A percentile compares a stretch with the other conserved stretches of the same genome.
Evolutionary conservation across 257 asterid genomes (phyloP).

Genomic region (Knoxia roxburghii): DNA sequence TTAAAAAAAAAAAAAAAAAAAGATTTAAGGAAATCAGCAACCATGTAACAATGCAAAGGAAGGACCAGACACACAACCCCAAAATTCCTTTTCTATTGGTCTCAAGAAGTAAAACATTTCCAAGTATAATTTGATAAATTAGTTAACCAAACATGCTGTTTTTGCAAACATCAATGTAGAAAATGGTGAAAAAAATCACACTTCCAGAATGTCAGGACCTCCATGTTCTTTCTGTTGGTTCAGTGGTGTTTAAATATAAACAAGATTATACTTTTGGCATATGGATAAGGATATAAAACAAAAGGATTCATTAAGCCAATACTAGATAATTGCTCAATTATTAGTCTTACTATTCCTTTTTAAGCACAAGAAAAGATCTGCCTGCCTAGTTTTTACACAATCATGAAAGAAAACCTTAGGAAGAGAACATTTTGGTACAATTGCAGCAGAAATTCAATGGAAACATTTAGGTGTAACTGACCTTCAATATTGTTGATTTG

Average conservation of each 20-base stretch:
- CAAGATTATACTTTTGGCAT: neutral
- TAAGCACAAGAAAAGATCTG: neutral
- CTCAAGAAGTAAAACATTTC: no score
- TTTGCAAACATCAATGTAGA: neutral
- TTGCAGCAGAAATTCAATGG: neutral
- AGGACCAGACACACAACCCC: neutral
- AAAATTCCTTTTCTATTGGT: neutral
- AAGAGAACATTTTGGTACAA: neutral
- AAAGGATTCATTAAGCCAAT: neutral
- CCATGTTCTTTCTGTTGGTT: neutral
- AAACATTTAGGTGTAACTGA: conserved; percentile 24
- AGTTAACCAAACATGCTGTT: neutral
- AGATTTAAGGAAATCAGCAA: neutral
- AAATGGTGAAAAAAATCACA: neutral
- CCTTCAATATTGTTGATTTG: conserved; percentile 86
- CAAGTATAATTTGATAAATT: neutral
- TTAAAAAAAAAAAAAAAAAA: neutral
- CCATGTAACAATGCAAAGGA: neutral
- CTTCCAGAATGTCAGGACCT: neutral
- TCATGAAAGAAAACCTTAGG: neutral
- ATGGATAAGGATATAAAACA: neutral
- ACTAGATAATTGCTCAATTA: neutral
- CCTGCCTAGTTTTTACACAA: neutral
- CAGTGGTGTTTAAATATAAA: neutral
- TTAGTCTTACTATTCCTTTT: neutral